Base-by-base conservation (phyloP, 257 asterid genomes). In the Solanum pinnatisectum region DNA sequence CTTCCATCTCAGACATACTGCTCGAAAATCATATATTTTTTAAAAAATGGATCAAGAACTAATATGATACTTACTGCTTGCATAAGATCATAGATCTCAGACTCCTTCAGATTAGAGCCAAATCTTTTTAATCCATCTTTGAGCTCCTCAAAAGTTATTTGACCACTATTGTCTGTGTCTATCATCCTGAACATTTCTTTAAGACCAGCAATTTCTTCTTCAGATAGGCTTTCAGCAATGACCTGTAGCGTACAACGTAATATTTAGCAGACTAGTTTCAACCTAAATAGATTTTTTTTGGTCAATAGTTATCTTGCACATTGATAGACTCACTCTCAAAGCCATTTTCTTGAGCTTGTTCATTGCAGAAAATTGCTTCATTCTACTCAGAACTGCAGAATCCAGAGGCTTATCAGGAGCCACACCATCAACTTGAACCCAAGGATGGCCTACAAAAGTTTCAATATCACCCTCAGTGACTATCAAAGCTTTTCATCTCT, bases 311-410 rank as follows among this genome's bases (percentile, higher is more conserved):
- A 65, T 65, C 72, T 65, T 49, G 42, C 20, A 14, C 56, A 72
- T 25, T 14, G 49, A 72, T 56, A 73, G 84, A 91, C 96, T 84
- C 91, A 96, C 99, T 91, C 98, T 90, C 86, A 96, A 94, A 91
- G 99, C 98, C 99, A 96, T 96, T 94, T 96, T 96, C 96, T 96
- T 96, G 89, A 95, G 97, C 89, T 98, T 94, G 90, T 96, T 96
- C 99, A 96, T 96, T 2, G 98, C 99, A 25, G 99, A 96, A 88
- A 96, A 96, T 78, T 96, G 99, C 88, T 96, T 96, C 97, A 96
- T 89, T 63, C 99, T 98, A 89, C 98, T 96, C 83, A 96, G 76
- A 88, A 96, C 98, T 67, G 99, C 99, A 81, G 98, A 95, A 84
- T 95, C 99, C n/a, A 96, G 98, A 85, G 99, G 98, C 92, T 88